Evolutionary conservation across 768 basidiomycete genomes (phyloP), one percentile per base, ranked within the genome.

Genomic region (Trametes punicea): DNA sequence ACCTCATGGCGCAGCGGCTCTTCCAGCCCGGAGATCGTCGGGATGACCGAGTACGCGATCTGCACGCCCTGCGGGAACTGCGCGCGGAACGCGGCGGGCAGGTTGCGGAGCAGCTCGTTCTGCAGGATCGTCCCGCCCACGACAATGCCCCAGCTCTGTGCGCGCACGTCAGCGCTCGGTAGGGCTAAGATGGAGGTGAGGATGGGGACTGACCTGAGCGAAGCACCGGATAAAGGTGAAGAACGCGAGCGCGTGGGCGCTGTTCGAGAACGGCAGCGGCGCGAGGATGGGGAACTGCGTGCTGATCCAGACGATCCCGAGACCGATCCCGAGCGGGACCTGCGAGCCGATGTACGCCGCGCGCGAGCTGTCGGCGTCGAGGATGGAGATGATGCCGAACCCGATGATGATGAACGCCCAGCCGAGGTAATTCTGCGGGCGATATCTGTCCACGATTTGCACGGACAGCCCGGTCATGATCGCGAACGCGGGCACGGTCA

Each of bases 381-480:
- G 33, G 0, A 39, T 21, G 3, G 44, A 38, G 18, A 54, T 23
- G 7, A 54, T n/a, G n/a, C 75, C 78, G 16, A 73, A 58, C 0
- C 77, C 78, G 23, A 79, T 46, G 20, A 73, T 53, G 4, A 64
- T 59, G n/a, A 76, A 13, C 0, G 59, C 46, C 77, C 77, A 80
- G 4, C 71, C 77, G 5, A 71, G 1, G 23, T 59, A 61, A 55
- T 69, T 72, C 26, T 61, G 58, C 0, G 69, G 64, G 3, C 57
- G 57, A 56, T 73, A 75, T 41, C 64, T 63, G 11, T 65, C 58
- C 9, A 63, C 38, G 1, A 66, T 34, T 21, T 63, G 57, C 13
- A 72, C 63, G 0, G 60, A 55, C 23, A 64, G 38, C 1, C 69
- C 70, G 10, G 60, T 55, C 20, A 67, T 10, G 26, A 74, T 61